Evolutionary conservation across 805 yeast genomes (phyloP), one percentile per base, ranked within the genome.

Genomic region (Metschnikowia hibisci): DNA sequence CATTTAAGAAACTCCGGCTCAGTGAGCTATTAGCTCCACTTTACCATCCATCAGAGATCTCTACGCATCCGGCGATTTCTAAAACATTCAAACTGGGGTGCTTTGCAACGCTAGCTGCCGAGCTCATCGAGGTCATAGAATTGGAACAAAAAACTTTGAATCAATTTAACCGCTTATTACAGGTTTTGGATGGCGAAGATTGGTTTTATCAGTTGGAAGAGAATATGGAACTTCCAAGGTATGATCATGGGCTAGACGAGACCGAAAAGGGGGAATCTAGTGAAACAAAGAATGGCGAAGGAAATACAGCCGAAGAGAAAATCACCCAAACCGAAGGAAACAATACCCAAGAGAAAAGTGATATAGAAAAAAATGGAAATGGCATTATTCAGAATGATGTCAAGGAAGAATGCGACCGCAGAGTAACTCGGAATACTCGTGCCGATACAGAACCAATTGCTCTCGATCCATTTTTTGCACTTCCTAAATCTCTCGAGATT

Each of bases 131-230:
- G 41, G 67, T 83, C 47, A 84, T 93, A 39, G 90, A 87, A 57
- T 76, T 77, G 32, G 99, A 93, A 57, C 96, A 88, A 55, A 73
- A 76, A 22, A 82, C 81, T 28, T 84, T 86, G n/a, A 80, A 81
- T 45, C 77, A 81, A 56, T 68, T 89, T 41, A 77, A 84, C 34
- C 80, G 79, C 54, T 70, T 91, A 34, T 73, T 93, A 63, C 86
- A 83, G 48, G 81, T 85, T 1, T 80, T 91, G 52, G 70, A 91
- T 39, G 96, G 97, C 4, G 98, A 91, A 58, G 91, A 87, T 58
- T 85, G 95, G 50, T 71, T 71, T 34, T 80, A 80, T 43, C 63
- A 84, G 31, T 67, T 80, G 15, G 87, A 86, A 28, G 79, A 77
- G 16, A 77, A 79, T 37, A 61, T 90, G 62, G 77, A 80, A 18